Conservation (phyloP, 192 early-diverging fungal genomes). For the Linnemannia exigua region DNA sequence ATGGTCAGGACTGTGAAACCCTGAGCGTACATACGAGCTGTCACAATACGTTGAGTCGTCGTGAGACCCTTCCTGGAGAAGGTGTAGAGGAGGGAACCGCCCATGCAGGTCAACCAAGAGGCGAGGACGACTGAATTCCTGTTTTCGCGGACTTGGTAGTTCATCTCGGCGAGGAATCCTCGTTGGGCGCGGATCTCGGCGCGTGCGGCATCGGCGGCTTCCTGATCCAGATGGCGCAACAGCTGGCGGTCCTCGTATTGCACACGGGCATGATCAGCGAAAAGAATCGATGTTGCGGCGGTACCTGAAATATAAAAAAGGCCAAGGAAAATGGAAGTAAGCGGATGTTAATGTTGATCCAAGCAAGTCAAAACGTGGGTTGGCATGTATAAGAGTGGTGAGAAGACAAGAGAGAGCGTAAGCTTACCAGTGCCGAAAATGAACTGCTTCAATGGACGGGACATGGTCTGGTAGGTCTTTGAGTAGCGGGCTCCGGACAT, state of each 20-base stretch:
- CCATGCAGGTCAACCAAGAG: constrained; percentile 52
- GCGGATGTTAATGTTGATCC: background rate
- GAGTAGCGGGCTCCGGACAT: constrained; percentile 49
- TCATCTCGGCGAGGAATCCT: constrained; percentile 37
- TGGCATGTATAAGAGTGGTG: background rate
- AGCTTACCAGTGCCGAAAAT: constrained; percentile 48
- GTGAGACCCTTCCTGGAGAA: constrained; percentile 52
- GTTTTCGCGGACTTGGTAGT: constrained; percentile 58
- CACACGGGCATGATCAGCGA: constrained; percentile 54
- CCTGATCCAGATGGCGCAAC: constrained; percentile 50
- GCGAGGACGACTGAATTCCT: constrained; percentile 43
- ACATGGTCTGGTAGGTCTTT: constrained; percentile 35
- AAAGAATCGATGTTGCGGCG: constrained; percentile 40
- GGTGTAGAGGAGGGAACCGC: constrained; percentile 49
- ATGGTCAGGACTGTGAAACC: constrained; percentile 54
- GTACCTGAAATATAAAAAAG: constrained; percentile 20
- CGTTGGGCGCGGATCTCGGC: constrained; percentile 55
- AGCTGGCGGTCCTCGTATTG: constrained; percentile 53
- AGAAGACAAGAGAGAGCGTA: background rate
- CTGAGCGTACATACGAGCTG: constrained; percentile 57
- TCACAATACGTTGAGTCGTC: constrained; percentile 53
- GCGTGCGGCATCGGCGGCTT: constrained; percentile 40
- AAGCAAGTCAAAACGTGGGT: background rate
- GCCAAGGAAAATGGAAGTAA: background rate
- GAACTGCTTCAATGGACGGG: constrained; percentile 45